Evolutionary conservation across 345 rosid species (phyloP), one percentile per base, ranked within the genome.

Genomic region (Salix caprea): DNA sequence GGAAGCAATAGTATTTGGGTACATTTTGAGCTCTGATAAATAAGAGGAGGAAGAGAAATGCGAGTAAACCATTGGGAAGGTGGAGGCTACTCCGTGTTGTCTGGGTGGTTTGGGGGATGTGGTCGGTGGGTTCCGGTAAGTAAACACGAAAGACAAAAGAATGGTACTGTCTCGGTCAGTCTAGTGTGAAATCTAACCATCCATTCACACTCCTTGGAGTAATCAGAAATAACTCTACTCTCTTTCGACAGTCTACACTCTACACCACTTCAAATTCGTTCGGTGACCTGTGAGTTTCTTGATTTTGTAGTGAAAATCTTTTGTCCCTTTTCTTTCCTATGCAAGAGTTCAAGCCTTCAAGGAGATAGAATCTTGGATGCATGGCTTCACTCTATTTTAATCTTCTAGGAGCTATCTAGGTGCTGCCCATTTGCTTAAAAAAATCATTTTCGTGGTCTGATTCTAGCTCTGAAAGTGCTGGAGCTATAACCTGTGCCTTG

Each of bases 41-140:
- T 21, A 8, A 9, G 15, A 13, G 14, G 14, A 56, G n/a, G 26
- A 23, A 50, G 3, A 7, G 4, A 2, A n/a, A 12, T 7, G 60
- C 60, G 60, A 19, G 60, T 54, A 7, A 54, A 21, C 23, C 7
- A 54, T 0, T 2, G 60, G 60, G 24, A 54, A n/a, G 60, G 4
- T 18, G 54, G 54, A 15, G 54, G 4, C 14, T 46, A 3, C 62
- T 11, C 61, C 36, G 18, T 52, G 44, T 18, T 71, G 9, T 50
- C 23, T 30, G 18, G 76, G 44, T 34, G 30, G 52, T 6, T 15
- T 10, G 32, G 74, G 39, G 40, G 3, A 6, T 12, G 46, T 70
- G 79, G 79, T 62, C 79, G 65, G 79, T 70, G 79, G 70, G 50
- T 62, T 70, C 67, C 39, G 65, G 7, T 19, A 2, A 30, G 39